Conservation (phyloP, 225 moss, liverwort and hornwort species). For the Polytrichum formosum region DNA sequence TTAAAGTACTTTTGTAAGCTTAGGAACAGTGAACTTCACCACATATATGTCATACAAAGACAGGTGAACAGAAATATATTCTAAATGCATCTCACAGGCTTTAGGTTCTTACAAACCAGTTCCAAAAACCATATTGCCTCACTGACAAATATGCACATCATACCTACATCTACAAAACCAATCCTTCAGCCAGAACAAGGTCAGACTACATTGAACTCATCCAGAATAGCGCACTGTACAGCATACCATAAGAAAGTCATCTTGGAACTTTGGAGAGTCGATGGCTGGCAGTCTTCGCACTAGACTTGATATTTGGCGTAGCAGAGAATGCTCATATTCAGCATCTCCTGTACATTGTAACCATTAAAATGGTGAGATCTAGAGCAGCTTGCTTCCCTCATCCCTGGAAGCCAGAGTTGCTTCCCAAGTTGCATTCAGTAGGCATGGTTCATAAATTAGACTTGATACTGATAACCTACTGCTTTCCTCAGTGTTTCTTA, state of each 20-base stretch:
- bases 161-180: too few species aligned
- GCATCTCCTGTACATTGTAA: constrained; percentile 62
- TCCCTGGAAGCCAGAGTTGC: too few species aligned
- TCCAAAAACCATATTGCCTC: too few species aligned
- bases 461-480: too few species aligned
- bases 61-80: background rate
- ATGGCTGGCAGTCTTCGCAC: constrained; percentile 96
- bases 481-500: too few species aligned
- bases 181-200: background rate
- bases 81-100: background rate
- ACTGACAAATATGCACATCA: too few species aligned
- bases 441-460: too few species aligned
- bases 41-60: background rate
- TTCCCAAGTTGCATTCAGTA: too few species aligned
- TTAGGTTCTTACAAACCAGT: too few species aligned
- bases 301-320: constrained; percentile 94
- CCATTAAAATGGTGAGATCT: background rate
- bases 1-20: background rate
- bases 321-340: constrained; percentile 87
- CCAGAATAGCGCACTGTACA: too few species aligned
- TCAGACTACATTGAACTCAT: background rate
- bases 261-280: constrained; percentile 96
- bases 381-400: too few species aligned
- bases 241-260: constrained; percentile 92
- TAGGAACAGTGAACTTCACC: background rate